Evolutionary conservation across 805 yeast species (phyloP), one percentile per base, ranked within the genome.

Genomic region (Kuraishia floccosa): DNA sequence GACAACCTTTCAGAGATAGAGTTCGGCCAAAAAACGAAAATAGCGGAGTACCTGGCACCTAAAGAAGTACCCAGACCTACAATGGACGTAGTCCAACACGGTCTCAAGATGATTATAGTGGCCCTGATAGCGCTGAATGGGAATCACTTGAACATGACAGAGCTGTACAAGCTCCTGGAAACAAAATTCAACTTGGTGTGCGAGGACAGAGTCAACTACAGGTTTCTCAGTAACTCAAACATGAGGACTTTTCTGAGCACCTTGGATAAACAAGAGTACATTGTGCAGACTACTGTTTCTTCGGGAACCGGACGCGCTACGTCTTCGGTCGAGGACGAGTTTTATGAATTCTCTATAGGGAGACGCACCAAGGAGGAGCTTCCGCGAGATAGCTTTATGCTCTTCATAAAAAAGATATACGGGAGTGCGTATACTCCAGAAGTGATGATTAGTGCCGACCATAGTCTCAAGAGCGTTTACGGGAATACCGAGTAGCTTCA

Each of bases 401-500:
- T 39, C 16, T 39, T 54, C 23, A 34, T 56, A 15, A 38, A 42
- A 25, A 39, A 39, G 22, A 25, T 53, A 3, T 36, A 42, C 33
- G 46, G 47, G n/a, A n/a, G n/a, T n/a, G n/a, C n/a, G n/a, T n/a
- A n/a, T n/a, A n/a, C 13, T 46, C 39, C 2, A 35, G 36, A 15
- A 52, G 58, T 55, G 42, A 43, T 26, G 53, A 50, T 8, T 47
- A 47, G n/a, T n/a, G n/a, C n/a, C n/a, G n/a, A n/a, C n/a, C n/a
- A n/a, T n/a, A n/a, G n/a, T n/a, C n/a, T n/a, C n/a, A n/a, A n/a
- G n/a, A n/a, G n/a, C n/a, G n/a, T n/a, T n/a, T n/a, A n/a, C n/a
- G n/a, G n/a, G n/a, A n/a, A n/a, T n/a, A n/a, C n/a, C n/a, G n/a
- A n/a, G n/a, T n/a, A n/a, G n/a, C n/a, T n/a, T n/a, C n/a, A n/a